Conservation (phyloP, 345 rosid species). For the Pelargonium nanum region DNA sequence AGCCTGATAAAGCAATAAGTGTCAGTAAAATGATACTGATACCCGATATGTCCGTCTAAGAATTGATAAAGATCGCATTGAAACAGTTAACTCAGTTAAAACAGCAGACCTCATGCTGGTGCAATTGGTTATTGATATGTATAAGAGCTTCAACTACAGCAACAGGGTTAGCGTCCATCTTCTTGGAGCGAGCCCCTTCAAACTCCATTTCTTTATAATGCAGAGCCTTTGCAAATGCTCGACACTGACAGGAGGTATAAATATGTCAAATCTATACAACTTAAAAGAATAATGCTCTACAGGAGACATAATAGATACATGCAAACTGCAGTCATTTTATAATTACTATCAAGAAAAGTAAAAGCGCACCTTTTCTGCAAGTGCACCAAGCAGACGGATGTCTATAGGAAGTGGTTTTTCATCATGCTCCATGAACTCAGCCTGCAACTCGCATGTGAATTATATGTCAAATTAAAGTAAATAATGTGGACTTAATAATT, state of each 20-base stretch:
- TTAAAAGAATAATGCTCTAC: neutral
- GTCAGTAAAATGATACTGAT: neutral
- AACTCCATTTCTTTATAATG: constrained; percentile 99
- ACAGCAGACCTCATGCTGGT: constrained; percentile 76
- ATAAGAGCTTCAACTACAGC: constrained; percentile 96
- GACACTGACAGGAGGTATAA: constrained; percentile 38
- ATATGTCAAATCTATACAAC: neutral
- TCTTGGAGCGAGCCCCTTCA: constrained; percentile 78
- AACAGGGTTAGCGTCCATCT: constrained; percentile 94
- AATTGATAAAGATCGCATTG: neutral
- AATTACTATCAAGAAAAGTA: neutral
- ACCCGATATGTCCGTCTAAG: neutral
- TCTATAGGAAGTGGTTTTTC: constrained; percentile 98
- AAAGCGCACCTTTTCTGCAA: constrained; percentile 79
- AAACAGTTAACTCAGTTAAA: neutral
- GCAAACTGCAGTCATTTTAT: neutral
- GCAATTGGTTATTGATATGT: constrained; percentile 95
- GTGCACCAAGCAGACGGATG: constrained; percentile 96
- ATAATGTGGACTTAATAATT: neutral
- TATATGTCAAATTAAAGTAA: neutral
- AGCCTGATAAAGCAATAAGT: constrained; percentile 36
- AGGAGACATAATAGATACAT: too few species aligned
- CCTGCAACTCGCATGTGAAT: constrained; percentile 33
- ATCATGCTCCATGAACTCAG: constrained; percentile 99
- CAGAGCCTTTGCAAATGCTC: constrained; percentile 96